Evolutionary conservation across 2,329 filamentous ascomycete species (phyloP).

Genomic region (Lasiodiplodia theobromae): DNA sequence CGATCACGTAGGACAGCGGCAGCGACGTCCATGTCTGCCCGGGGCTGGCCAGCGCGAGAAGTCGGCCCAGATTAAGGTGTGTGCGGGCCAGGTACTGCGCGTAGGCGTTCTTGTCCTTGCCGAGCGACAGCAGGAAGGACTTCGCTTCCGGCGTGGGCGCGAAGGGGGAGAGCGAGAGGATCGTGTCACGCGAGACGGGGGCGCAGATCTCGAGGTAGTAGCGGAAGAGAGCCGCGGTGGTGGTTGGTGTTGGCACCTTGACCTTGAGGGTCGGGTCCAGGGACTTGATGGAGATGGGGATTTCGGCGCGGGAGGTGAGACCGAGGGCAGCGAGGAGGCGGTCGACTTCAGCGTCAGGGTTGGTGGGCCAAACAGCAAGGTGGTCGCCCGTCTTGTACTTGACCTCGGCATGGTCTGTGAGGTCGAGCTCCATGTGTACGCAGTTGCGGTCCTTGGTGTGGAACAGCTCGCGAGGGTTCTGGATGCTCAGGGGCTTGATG

Average conservation of each 20-base stretch:
- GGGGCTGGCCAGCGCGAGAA: slow-evolving; percentile 42
- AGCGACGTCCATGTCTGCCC: slow-evolving; percentile 41
- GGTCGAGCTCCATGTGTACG: slow-evolving; percentile 51
- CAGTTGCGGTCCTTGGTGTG: slow-evolving; percentile 47
- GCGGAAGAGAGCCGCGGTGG: slow-evolving; percentile 49
- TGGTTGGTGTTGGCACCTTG: slow-evolving; percentile 52
- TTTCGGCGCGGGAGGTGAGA: slow-evolving; percentile 33
- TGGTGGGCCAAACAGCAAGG: slow-evolving; percentile 51
- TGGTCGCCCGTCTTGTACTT: slow-evolving; percentile 55
- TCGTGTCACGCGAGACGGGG: slow-evolving; percentile 49
- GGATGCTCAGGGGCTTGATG: slow-evolving; percentile 43
- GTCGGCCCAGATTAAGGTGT: slow-evolving; percentile 49
- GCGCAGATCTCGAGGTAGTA: slow-evolving; percentile 58
- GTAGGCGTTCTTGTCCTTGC: slow-evolving; percentile 45
- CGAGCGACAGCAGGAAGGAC: slow-evolving; percentile 40
- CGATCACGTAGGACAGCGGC: slow-evolving; percentile 43
- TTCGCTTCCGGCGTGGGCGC: slow-evolving; percentile 46
- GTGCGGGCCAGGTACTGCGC: slow-evolving; percentile 39
- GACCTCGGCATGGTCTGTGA: slow-evolving; percentile 44
- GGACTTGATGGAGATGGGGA: slow-evolving; percentile 40
- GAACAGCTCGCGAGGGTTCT: slow-evolving; percentile 45
- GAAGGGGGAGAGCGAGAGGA: slow-evolving; percentile 49
- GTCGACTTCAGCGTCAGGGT: slow-evolving; percentile 49
- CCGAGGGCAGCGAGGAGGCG: slow-evolving; percentile 42
- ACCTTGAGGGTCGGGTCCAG: slow-evolving; percentile 40